Conservation (phyloP, 179 eudicot species). For the Amaranthus tricolor region DNA sequence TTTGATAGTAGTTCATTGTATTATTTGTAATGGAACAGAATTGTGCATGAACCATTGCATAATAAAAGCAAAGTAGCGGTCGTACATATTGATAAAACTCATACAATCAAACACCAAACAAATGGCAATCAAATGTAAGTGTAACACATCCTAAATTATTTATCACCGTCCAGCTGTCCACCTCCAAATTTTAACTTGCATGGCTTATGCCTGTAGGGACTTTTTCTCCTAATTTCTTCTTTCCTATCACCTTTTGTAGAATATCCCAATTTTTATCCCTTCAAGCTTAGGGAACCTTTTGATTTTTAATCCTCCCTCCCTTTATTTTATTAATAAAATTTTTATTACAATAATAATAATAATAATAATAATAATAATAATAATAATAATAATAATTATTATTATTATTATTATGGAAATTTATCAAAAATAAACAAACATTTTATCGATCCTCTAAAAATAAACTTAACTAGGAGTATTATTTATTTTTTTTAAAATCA, state of each 20-base stretch:
- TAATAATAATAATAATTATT: too few relatives aligned
- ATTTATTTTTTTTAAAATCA: too few relatives aligned
- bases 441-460: too few relatives aligned
- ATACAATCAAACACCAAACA: conserved; percentile 4
- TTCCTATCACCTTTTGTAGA: not conserved
- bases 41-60: not conserved
- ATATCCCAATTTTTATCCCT: conserved; percentile 22
- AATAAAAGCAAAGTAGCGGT: conserved; percentile 23
- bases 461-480: too few relatives aligned
- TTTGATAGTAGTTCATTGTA: not conserved
- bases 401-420: too few relatives aligned
- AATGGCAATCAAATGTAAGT: not conserved
- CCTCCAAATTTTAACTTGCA: too few relatives aligned
- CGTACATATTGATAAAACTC: conserved; percentile 4
- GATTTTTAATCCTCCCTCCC: not conserved
- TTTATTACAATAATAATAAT: too few relatives aligned
- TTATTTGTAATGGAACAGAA: too few relatives aligned
- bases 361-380: too few relatives aligned
- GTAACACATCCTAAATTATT: not conserved
- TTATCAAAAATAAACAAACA: too few relatives aligned
- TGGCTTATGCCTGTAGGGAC: not conserved
- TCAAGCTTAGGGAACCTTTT: not conserved
- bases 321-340: too few relatives aligned
- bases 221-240: not conserved
- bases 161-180: too few relatives aligned